Evolutionary conservation across 2,329 filamentous ascomycete species (phyloP), one percentile per base, ranked within the genome.

Genomic region (Lithohypha guttulata): DNA sequence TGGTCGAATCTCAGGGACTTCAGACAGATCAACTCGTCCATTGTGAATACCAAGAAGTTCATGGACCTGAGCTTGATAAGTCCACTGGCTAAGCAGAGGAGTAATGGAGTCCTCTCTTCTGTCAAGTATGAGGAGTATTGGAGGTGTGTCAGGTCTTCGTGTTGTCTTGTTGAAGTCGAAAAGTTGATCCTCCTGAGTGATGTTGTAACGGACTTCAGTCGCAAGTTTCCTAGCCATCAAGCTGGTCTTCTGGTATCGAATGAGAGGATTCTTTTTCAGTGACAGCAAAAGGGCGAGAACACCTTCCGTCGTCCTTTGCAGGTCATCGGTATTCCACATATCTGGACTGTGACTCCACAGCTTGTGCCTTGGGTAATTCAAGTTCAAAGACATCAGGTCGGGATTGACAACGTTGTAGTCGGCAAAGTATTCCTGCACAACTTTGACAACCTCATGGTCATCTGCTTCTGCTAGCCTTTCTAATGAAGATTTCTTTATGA

Each of bases 1-100:
- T 1, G 84, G 81, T 11, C 84, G 72, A 41, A 93, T 76, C 39
- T 93, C 86, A 9, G 84, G 84, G 0, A 94, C 79, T 40, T 84
- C 75, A 46, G 80, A 81, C 22, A 98, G 68, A 55, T 94, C 82
- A 1, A 98, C 91, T 35, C 89, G 75, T n/a, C 91, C 91, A 57
- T 96, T 96, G 42, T 83, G 76, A 49, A 98, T 94, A 4, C 91
- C 91, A 9, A 98, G 69, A 2, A 96, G 66, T 55, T 98, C 91
- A 57, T 98, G 91, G 1, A 98, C 91, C 87, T 98, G 98, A n/a
- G 91, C 91, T 62, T 98, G 91, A 55, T 98, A 98, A 18, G 91
- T 98, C 91, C 91, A 98, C 58, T 98, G 91, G 2, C 86, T 94
- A 34, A 98, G 71, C 8, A 98, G 66, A 0, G 91, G 91, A 3